phyloP scores from a whole-genome alignment of 805 yeast genomes.

The Starmerella apicola region DNA sequence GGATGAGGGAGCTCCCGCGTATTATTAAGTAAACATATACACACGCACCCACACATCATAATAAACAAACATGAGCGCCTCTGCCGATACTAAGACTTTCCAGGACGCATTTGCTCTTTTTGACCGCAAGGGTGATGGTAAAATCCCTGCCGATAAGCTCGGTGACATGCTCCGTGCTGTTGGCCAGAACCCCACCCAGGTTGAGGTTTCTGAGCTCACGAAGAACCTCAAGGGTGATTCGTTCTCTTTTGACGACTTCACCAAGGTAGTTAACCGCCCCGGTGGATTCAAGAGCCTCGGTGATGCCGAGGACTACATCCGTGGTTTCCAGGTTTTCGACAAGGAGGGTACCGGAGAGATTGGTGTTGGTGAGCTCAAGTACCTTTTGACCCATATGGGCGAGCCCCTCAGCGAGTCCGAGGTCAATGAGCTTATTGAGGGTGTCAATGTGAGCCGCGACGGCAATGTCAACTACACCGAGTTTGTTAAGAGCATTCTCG shows the following conservation, averaged over 20 bases:
- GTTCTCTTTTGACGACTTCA: conserved; percentile 65
- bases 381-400: conserved; percentile 89
- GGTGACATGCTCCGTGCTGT: conserved; percentile 94
- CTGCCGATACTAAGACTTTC: conserved; percentile 34
- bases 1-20: too few species aligned
- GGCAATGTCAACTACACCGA: conserved; percentile 89
- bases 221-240: conserved; percentile 28
- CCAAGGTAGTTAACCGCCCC: conserved; percentile 67
- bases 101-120: conserved; percentile 95
- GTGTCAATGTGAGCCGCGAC: conserved; percentile 84
- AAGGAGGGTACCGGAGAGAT: conserved; percentile 91
- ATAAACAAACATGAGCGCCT: conserved; percentile 11
- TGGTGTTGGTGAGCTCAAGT: conserved; percentile 92
- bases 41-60: not conserved
- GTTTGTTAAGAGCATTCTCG: conserved; percentile 84
- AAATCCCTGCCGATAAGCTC: conserved; percentile 66
- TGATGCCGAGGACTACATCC: conserved; percentile 82
- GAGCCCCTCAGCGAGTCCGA: conserved; percentile 83
- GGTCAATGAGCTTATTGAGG: conserved; percentile 91
- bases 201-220: conserved; percentile 60
- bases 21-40: too few species aligned
- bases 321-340: conserved; percentile 95
- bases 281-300: conserved; percentile 71
- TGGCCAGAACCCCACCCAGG: conserved; percentile 95
- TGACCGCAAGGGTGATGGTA: conserved; percentile 91